Conservation (phyloP, 164 flowering plant species). For the Tetrastigma voinierianum region DNA sequence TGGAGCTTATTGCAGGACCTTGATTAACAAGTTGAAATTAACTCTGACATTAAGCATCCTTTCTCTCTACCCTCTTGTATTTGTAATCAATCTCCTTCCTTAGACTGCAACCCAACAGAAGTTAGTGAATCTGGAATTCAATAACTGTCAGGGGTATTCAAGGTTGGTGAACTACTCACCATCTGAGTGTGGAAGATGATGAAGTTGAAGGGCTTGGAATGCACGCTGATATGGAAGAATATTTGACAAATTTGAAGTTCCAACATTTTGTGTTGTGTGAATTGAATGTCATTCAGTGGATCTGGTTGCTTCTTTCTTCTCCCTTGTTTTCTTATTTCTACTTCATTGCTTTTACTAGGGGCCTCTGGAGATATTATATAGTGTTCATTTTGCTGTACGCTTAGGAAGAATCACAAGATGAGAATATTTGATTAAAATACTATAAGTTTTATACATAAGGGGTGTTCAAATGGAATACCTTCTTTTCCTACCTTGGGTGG, state of each 20-base stretch:
- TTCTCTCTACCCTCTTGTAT: neutral
- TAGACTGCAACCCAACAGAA: neutral
- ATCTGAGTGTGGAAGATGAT: constrained; percentile 23
- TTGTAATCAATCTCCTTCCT: neutral
- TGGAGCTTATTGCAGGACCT: neutral
- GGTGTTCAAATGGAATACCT: neutral
- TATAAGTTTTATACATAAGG: neutral
- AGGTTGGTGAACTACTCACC: constrained; percentile 76
- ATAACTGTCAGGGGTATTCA: constrained; percentile 71
- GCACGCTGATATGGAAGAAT: constrained; percentile 71
- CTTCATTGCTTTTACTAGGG: neutral
- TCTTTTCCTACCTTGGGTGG: neutral
- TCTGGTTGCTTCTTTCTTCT: neutral
- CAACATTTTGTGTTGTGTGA: neutral
- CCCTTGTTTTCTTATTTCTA: neutral
- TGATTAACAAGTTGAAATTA: neutral
- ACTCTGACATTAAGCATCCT: neutral
- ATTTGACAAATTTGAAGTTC: neutral
- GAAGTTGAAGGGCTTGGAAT: constrained; percentile 85
- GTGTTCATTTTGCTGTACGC: neutral
- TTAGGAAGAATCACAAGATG: neutral
- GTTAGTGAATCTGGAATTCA: constrained; percentile 53
- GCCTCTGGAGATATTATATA: neutral
- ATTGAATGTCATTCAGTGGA: neutral
- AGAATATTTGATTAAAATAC: neutral